Evolutionary conservation across 2,329 filamentous ascomycete genomes (phyloP).

Genomic region (Aspergillus amoenus): DNA sequence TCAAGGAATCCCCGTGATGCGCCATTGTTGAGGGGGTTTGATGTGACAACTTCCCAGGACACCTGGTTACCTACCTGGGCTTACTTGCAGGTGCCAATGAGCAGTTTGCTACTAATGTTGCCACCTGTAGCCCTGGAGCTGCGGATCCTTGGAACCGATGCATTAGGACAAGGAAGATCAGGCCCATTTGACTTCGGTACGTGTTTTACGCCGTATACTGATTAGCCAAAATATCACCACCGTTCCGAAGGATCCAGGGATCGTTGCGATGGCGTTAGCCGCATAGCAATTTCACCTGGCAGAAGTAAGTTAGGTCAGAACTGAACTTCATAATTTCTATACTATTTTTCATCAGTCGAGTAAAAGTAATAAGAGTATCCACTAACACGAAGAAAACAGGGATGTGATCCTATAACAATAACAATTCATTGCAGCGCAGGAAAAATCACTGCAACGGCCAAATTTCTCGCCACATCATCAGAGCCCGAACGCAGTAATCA

Average conservation of each 20-base stretch:
- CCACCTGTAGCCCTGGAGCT: neutral
- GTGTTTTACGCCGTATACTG: neutral
- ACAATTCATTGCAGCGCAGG: neutral
- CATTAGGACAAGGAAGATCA: neutral
- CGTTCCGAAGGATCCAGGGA: neutral
- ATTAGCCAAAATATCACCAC: neutral
- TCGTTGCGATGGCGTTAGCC: neutral
- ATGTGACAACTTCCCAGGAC: no score
- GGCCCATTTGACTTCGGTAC: no score
- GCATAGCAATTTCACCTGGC: neutral
- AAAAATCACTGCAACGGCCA: neutral
- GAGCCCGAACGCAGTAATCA: constrained; percentile 3
- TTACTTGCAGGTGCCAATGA: no score
- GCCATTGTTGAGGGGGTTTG: no score
- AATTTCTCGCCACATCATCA: constrained; percentile 5
- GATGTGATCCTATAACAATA: constrained; percentile 4
- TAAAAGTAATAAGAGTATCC: constrained; percentile 4
- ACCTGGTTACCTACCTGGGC: no score
- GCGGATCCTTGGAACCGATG: neutral
- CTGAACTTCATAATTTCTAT: constrained; percentile 2
- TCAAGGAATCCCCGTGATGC: no score
- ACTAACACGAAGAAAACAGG: constrained; percentile 7
- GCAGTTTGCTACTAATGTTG: neutral
- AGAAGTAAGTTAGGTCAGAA: neutral
- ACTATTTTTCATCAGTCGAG: neutral